Conservation (phyloP, 345 rosid genomes). For the Diplotaxis tenuifolia region DNA sequence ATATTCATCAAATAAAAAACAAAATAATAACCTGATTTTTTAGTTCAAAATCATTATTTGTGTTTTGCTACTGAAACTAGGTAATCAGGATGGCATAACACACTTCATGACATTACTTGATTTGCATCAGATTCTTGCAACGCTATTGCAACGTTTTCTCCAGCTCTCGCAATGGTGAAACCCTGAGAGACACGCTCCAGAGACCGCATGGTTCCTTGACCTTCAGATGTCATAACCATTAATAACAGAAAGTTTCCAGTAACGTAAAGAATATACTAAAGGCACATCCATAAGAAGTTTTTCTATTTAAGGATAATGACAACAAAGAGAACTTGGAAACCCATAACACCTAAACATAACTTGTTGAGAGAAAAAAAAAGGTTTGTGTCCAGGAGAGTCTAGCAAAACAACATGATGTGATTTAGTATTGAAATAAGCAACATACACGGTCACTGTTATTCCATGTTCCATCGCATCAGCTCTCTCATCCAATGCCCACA, state of each 20-base stretch:
- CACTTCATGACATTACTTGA: conserved; percentile 75
- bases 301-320: too few relatives aligned
- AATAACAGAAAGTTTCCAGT: conserved; percentile 44
- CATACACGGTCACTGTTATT: conserved; percentile 8
- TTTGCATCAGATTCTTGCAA: conserved; percentile 69
- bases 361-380: too few relatives aligned
- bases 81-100: conserved; percentile 83
- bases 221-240: conserved; percentile 78
- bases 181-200: conserved; percentile 70
- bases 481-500: too few relatives aligned
- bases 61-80: conserved; percentile 56
- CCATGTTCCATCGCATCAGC: too few relatives aligned
- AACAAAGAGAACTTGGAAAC: too few relatives aligned
- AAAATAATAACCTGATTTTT: too few relatives aligned
- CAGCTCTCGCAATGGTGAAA: conserved; percentile 77
- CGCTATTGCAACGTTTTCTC: conserved; percentile 68
- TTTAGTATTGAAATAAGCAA: too few relatives aligned
- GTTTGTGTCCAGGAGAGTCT: too few relatives aligned
- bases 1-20: too few relatives aligned
- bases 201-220: conserved; percentile 73
- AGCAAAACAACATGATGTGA: too few relatives aligned
- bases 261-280: background rate
- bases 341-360: too few relatives aligned
- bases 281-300: conserved; percentile 6
- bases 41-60: too few relatives aligned